A percentile compares a stretch with the other conserved stretches of the same genome.
phyloP scores from a whole-genome alignment of 2,329 filamentous ascomycete genomes.

The Boeremia lycopersici region DNA sequence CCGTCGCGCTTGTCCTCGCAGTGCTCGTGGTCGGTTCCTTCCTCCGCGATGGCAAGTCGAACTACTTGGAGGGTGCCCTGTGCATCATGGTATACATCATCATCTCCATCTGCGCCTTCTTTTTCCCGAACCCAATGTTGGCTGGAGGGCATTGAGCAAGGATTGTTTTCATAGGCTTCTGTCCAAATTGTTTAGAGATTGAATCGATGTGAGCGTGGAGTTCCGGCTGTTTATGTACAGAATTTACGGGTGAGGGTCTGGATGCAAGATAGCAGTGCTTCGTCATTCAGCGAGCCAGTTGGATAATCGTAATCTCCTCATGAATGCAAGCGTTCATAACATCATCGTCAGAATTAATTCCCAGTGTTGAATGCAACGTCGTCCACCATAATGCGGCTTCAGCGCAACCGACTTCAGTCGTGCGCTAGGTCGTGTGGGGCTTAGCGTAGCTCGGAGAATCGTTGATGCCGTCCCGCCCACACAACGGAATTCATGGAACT shows the following conservation, averaged over 20 bases:
- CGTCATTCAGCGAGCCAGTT: slow-evolving; percentile 23
- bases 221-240: not conserved
- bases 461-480: slow-evolving; percentile 13
- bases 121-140: slow-evolving; percentile 61
- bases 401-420: too few species aligned
- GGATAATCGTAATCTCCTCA: too few species aligned
- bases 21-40: slow-evolving; percentile 90
- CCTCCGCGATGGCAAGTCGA: slow-evolving; percentile 83
- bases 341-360: too few species aligned
- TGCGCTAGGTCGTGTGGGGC: not conserved
- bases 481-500: slow-evolving; percentile 14
- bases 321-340: too few species aligned
- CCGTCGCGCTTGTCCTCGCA: slow-evolving; percentile 78
- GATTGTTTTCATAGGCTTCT: too few species aligned
- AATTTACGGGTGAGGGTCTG: slow-evolving; percentile 10
- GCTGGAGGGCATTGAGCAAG: slow-evolving; percentile 5
- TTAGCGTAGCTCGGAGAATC: slow-evolving; percentile 4
- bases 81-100: slow-evolving; percentile 73
- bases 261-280: slow-evolving; percentile 1
- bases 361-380: not conserved
- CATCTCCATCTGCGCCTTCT: slow-evolving; percentile 66
- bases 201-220: not conserved
- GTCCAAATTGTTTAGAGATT: slow-evolving; percentile 2
- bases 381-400: not conserved
- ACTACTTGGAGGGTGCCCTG: slow-evolving; percentile 85